Evolutionary conservation across 179 eudicot genomes (phyloP), one percentile per base, ranked within the genome.

Genomic region (Spergularia azorica): DNA sequence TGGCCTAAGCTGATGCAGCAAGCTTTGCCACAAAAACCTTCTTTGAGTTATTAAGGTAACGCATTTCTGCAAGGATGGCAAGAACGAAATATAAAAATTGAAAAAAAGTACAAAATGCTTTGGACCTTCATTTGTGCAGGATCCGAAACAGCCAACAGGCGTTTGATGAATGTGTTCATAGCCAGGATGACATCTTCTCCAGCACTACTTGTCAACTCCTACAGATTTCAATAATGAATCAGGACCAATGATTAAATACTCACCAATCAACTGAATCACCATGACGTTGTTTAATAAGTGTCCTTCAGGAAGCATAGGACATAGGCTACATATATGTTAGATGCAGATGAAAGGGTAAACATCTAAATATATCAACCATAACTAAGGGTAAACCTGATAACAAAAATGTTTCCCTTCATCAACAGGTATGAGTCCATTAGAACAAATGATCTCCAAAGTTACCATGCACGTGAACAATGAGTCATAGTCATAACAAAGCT

Each of bases 141-240:
- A 87, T 93, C 97, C 67, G 96, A 84, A 83, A 88, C 89, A 67
- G 91, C 91, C 88, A 91, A 77, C 48, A 91, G 84, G 57, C 98
- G 92, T 70, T 89, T 91, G 67, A 90, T 91, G 83, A 93, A 93
- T 36, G 97, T 89, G 77, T 91, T 87, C 96, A 93, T 93, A 63
- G 96, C 98, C 77, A 90, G 69, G 55, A 89, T 87, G 58, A 88
- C 97, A 86, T 93, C 97, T 80, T 90, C 96, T 13, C 97, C 97
- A 57, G 96, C 97, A 76, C 79, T 91, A 78, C 85, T 93, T 17
- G 97, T 89, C 85, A 93, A 81, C 75, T 93, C 97, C 97, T 93
- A 84, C 83, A 87, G 68, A 70, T 56, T 9, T 57, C 59, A 59
- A 20, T 52, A 63, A 58, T 21, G 41, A 55, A 2, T 60, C 6